Evolutionary conservation across 805 yeast genomes (phyloP), one percentile per base, ranked within the genome.

Genomic region (Kodamaea restingae): DNA sequence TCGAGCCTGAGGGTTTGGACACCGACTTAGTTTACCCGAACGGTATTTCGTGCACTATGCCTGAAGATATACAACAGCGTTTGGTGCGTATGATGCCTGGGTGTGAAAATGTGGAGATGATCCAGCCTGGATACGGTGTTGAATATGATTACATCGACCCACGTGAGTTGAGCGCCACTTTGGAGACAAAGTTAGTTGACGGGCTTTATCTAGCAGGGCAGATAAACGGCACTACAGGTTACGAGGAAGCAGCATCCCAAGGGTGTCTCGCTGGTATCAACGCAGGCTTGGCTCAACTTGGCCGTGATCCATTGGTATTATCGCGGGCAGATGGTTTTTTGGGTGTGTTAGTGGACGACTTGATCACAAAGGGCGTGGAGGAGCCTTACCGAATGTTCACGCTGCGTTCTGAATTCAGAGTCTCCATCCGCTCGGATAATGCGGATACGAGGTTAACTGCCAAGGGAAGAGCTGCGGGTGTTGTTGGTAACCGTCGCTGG

Each of bases 341-440:
- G 39, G 99, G 98, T 1, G 96, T 93, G 4, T 65, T 93, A 42
- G 81, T 93, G 35, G 98, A 93, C 60, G 99, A 93, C 64, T 70
- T 93, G 47, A 84, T 90, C 21, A 90, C 96, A 0, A 88, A 88
- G 58, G 99, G 98, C 14, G 96, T 93, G 2, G 86, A 81, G 44
- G 99, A 93, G 59, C 99, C 99, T 1, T 93, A 93, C 58, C 70
- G 99, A 47, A 93, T 93, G 98, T 93, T 93, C 56, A 93, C 98
- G 0, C 88, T 97, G 4, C 74, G 99, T 36, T 85, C 96, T 0
- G 99, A 93, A 58, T 93, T 88, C 58, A 71, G 98, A 55, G 78
- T 93, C 27, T 81, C 88, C 24, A 87, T 88, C 4, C 70, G 99
- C 43, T 81, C 96, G 0, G 98, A 93, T 58, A 93, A 93, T 65